Conservation (phyloP, 768 basidiomycete genomes). For the Panellus pusillus region DNA sequence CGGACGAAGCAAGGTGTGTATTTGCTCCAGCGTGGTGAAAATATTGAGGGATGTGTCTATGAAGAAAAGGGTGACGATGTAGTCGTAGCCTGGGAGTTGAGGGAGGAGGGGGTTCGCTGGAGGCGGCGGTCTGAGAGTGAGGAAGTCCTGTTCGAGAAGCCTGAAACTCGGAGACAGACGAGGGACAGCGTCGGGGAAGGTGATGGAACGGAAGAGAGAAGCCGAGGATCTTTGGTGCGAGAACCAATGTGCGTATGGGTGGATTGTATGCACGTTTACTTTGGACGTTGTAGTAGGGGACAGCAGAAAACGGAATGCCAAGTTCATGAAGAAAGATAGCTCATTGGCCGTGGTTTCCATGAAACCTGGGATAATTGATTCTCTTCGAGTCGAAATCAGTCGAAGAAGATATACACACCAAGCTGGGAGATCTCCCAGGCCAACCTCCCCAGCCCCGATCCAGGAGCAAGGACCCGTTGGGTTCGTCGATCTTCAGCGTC, state of each 20-base stretch:
- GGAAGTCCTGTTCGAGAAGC: slow-evolving; percentile 60
- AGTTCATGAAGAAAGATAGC: slow-evolving; percentile 64
- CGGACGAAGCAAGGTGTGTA: slow-evolving; percentile 54
- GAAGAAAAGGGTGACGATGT: slow-evolving; percentile 65
- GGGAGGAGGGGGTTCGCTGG: background rate
- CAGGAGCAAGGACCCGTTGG: slow-evolving; percentile 59
- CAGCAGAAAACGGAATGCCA: slow-evolving; percentile 58
- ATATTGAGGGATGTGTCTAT: slow-evolving; percentile 62
- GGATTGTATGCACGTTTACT: slow-evolving; percentile 49
- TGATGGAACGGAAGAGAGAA: slow-evolving; percentile 50
- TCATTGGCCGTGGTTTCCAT: slow-evolving; percentile 59
- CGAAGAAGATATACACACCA: slow-evolving; percentile 35
- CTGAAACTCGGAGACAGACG: slow-evolving; percentile 42
- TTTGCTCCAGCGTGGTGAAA: slow-evolving; percentile 54
- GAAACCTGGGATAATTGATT: slow-evolving; percentile 36
- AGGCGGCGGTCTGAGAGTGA: slow-evolving; percentile 34
- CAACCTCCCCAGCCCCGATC: slow-evolving; percentile 61
- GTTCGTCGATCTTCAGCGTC: slow-evolving; percentile 27
- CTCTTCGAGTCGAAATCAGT: background rate
- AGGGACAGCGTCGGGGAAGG: slow-evolving; percentile 64
- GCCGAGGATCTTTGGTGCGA: slow-evolving; percentile 60
- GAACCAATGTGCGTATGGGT: slow-evolving; percentile 69
- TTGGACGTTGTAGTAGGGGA: slow-evolving; percentile 43
- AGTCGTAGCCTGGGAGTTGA: slow-evolving; percentile 47
- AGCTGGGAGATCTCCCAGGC: slow-evolving; percentile 68